Base-by-base conservation (phyloP, 352 stramenopile species). In the Globisporangium takayamanum region DNA sequence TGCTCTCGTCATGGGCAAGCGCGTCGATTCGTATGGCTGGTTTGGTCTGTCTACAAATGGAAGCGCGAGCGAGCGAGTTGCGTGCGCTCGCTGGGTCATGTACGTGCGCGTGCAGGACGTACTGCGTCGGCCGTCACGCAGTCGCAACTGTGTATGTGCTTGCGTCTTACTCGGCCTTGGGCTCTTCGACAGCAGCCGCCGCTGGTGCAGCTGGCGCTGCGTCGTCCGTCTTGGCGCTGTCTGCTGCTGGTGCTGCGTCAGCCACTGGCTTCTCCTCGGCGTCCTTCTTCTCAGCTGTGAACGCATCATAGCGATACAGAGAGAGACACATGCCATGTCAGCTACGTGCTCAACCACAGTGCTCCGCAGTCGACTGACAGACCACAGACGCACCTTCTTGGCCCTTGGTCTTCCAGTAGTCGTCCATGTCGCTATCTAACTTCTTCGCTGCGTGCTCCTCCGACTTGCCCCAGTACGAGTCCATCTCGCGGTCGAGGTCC, bases 361-460 rank as follows among this genome's bases (percentile, higher is more conserved):
- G 1, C 6, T 1, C 33, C 8, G 33, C 37, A 18, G 5, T 10
- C 4, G 10, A 76, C 66, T 5, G 8, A 49, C 3, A 49, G 15
- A 0, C 18, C 8, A 14, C 3, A 0, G 44, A 49, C 44, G n/a
- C 54, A 82, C 73, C 46, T 49, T 55, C 62, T 7, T 76, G 71
- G 47, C 79, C 75, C 72, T 94, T 94, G 44, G 62, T 80, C 80
- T 94, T 94, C 84, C 84, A 94, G 73, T 94, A 94, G 63, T 91
- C 75, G 64, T 94, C 81, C 84, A 94, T 89, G 68, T 94, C 84
- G 45, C 53, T 72, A 60, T 94, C 84, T 30, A 94, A 62, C 67
- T 89, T 90, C 77, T 94, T 94, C 53, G 74, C 45, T 25, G 84
- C 84, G 63, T 94, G 84, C 67, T 94, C 84, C 61, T 78, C 71